Conservation (phyloP, 805 yeast species). For the Teunomyces gatunensis region DNA sequence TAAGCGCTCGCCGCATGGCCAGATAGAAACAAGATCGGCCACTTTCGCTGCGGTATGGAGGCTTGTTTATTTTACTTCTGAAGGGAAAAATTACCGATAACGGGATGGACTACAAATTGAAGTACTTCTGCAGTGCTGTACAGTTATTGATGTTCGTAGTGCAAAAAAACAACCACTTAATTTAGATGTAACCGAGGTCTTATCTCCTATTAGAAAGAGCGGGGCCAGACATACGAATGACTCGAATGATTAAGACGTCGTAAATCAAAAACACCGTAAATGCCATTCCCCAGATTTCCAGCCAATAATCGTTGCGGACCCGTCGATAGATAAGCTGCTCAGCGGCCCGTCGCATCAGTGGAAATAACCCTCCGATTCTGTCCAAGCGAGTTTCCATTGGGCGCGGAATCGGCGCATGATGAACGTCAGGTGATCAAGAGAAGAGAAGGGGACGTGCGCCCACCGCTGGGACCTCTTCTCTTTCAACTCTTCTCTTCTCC, state of each 20-base stretch:
- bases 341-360: background rate
- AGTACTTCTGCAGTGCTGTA: no score
- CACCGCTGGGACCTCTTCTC: background rate
- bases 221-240: background rate
- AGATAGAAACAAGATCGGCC: background rate
- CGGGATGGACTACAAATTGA: no score
- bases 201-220: background rate
- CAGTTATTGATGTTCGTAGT: background rate
- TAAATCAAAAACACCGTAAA: background rate
- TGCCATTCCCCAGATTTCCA: constrained; percentile 1
- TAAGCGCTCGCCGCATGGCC: constrained; percentile 1
- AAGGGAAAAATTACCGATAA: no score
- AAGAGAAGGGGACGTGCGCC: no score
- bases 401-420: background rate
- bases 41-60: background rate
- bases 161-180: background rate
- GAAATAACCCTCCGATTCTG: constrained; percentile 1
- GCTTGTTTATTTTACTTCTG: no score
- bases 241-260: background rate
- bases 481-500: background rate
- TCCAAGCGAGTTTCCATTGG: background rate
- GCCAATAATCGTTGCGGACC: constrained; percentile 1
- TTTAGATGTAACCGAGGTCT: background rate
- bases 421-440: background rate
- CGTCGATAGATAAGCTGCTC: background rate